Base-by-base conservation (phyloP, 2,329 filamentous ascomycete species). In the Bertia moriformis region DNA sequence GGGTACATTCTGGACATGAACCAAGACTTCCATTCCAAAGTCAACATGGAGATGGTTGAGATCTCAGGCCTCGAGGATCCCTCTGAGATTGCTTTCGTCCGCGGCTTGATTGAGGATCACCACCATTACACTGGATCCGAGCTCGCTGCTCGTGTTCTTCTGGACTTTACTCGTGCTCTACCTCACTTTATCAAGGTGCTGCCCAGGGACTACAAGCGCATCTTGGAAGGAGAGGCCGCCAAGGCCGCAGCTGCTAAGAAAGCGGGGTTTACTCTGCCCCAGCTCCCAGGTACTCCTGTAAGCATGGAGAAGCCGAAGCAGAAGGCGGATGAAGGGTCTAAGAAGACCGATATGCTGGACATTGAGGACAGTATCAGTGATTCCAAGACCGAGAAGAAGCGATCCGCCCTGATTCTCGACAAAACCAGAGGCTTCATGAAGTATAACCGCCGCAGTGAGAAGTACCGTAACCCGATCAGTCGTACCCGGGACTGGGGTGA, bases 341-440 rank as follows among this genome's bases (percentile, higher is more conserved):
- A 75, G 57, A 81, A 87, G 65, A 69, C 68, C 15, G 76, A 83
- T 41, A 71, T 80, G 58, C 69, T 83, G 24, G 24, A 29, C 24
- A 29, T 96, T 41, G 89, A 96, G 55, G 89, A 95, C 64, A 89
- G 84, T 44, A 70, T 96, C 39, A 78, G 78, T 13, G 87, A 95
- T 59, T 74, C 73, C 29, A 83, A 83, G 49, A 79, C 78, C 2
- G 87, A 94, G 65, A 93, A 94, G 69, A 82, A 82, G 67, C 87
- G 89, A 59, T 80, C 81, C 39, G 84, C 87, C 4, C 70, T 95
- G 15, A 85, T 95, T 4, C 74, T 96, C n/a, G 88, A 96, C 67
- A 96, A 96, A 74, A 96, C 89, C 1, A 79, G 78, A 50, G 89
- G 89, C 19, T 96, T 96, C 69, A 95, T 93, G 86, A 91, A 93